A percentile compares a stretch with the other conserved stretches of the same genome.
Evolutionary conservation across 352 stramenopile species (phyloP).

Genomic region (Aphanomyces invadans): DNA sequence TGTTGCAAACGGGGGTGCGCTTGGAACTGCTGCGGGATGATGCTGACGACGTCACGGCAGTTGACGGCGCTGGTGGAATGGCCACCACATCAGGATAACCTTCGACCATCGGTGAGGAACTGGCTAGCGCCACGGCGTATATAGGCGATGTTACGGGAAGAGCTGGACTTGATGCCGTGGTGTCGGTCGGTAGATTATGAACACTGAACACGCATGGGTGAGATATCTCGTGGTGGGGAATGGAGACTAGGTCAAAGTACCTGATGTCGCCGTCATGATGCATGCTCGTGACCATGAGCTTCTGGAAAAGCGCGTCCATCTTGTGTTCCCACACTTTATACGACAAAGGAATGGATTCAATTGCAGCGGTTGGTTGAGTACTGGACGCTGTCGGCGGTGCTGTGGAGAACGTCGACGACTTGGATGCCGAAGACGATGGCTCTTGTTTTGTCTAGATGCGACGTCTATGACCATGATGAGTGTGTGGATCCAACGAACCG

Average conservation of each 20-base stretch:
- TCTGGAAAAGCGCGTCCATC: constrained; percentile 78
- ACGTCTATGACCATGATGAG: too few relatives aligned
- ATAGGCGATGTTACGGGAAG: too few relatives aligned
- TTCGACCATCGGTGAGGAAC: too few relatives aligned
- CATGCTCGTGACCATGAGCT: constrained; percentile 77
- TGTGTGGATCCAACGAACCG: constrained; percentile 27
- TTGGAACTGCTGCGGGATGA: constrained; percentile 12
- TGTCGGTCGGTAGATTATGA: not conserved
- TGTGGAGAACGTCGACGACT: not conserved
- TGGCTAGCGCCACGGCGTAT: too few relatives aligned
- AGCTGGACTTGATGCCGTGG: not conserved
- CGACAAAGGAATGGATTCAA: not conserved
- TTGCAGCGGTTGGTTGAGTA: constrained; percentile 22
- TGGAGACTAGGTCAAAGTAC: constrained; percentile 25
- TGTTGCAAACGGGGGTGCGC: constrained; percentile 39
- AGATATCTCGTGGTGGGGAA: too few relatives aligned
- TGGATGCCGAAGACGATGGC: not conserved
- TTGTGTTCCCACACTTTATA: constrained; percentile 55
- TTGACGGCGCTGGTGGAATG: too few relatives aligned
- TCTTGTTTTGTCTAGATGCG: too few relatives aligned
- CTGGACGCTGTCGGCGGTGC: too few relatives aligned
- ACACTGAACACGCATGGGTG: constrained; percentile 2
- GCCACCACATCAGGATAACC: too few relatives aligned
- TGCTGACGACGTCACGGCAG: not conserved
- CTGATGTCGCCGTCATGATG: constrained; percentile 66